phyloP scores from a whole-genome alignment of 805 yeast genomes.

The Wickerhamiella azyma region DNA sequence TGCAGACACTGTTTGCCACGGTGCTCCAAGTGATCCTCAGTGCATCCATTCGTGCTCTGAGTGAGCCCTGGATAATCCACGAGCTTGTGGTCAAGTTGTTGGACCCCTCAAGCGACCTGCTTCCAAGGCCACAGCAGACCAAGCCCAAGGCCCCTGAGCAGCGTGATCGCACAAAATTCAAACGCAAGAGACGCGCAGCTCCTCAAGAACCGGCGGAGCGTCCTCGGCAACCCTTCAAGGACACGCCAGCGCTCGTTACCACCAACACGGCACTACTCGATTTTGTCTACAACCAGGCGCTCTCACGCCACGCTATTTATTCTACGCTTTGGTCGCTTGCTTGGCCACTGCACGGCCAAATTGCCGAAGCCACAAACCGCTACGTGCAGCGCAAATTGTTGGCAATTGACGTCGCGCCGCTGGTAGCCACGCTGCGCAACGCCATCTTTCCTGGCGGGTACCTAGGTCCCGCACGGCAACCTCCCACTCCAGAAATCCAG shows the following conservation, averaged over 20 bases:
- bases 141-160: not conserved
- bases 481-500: not conserved
- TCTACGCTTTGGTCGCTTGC: not conserved
- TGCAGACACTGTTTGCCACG: constrained; percentile 1
- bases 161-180: not conserved
- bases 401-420: not conserved
- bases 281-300: not conserved
- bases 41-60: not conserved
- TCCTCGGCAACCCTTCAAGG: not conserved
- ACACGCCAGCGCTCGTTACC: not conserved
- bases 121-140: not conserved
- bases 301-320: not conserved
- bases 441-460: constrained; percentile 6
- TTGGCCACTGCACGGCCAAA: not conserved
- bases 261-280: not conserved
- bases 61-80: constrained; percentile 10
- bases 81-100: constrained; percentile 3
- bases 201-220: not conserved
- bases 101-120: not conserved
- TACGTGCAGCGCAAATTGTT: not conserved
- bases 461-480: constrained; percentile 5
- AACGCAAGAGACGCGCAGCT: not conserved
- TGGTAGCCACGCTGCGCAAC: not conserved
- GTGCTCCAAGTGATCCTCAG: constrained; percentile 6
- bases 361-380: not conserved